Evolutionary conservation across 257 asterid species (phyloP).

Genomic region (Buddleja alternifolia): DNA sequence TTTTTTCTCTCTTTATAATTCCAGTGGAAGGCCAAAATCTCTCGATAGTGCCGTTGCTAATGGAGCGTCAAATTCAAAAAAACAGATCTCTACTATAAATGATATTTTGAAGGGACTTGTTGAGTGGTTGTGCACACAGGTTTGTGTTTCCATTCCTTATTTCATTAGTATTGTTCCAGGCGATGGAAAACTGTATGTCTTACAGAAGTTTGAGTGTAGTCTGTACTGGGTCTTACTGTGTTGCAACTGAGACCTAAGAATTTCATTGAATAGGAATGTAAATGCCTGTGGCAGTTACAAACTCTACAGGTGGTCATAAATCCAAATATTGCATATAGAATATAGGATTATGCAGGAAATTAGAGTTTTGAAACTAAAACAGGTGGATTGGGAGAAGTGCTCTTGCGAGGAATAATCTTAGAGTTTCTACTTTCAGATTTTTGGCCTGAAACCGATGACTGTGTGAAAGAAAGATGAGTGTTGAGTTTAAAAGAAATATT

Average conservation of each 20-base stretch:
- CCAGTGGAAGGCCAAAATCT: slow-evolving; percentile 75
- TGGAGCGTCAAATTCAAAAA: slow-evolving; percentile 63
- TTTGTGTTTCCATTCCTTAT: slow-evolving; percentile 32
- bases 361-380: background rate
- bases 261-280: background rate
- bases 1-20: slow-evolving; percentile 25
- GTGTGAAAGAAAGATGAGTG: background rate
- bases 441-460: background rate
- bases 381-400: background rate
- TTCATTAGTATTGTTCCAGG: slow-evolving; percentile 13
- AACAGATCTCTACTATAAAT: slow-evolving; percentile 52
- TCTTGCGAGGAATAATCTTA: background rate
- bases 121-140: slow-evolving; percentile 94
- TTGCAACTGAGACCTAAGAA: background rate
- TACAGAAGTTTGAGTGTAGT: slow-evolving; percentile 7
- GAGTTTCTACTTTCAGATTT: slow-evolving; percentile 2
- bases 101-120: slow-evolving; percentile 85
- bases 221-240: background rate
- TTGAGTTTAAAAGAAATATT: background rate
- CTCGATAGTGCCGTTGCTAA: slow-evolving; percentile 47
- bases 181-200: background rate
- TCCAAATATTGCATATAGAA: background rate
- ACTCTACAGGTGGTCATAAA: background rate
- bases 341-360: background rate
- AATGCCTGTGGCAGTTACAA: background rate